Conservation (phyloP, 129 eudicot genomes). For the Chrysanthemum seticuspe region DNA sequence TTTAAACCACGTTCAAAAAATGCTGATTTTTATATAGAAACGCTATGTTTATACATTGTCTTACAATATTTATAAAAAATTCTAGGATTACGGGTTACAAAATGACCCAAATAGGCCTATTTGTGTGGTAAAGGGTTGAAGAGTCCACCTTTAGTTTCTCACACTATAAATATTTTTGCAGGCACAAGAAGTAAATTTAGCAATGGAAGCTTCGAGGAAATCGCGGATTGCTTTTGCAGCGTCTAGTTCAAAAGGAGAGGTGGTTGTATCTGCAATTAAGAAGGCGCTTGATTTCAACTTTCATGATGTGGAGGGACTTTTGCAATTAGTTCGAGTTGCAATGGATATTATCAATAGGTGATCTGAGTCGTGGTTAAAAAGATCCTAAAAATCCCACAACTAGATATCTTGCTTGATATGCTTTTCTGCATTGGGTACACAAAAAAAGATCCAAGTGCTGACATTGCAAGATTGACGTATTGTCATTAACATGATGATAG, state of each 20-base stretch:
- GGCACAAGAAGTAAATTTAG: slow-evolving; percentile 69
- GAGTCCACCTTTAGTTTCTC: neutral
- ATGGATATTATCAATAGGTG: slow-evolving; percentile 66
- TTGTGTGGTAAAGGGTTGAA: neutral
- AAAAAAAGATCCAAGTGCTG: slow-evolving; percentile 20
- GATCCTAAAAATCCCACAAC: slow-evolving; percentile 12
- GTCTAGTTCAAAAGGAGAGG: slow-evolving; percentile 57
- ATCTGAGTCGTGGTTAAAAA: slow-evolving; percentile 14
- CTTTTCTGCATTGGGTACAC: slow-evolving; percentile 26
- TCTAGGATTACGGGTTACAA: neutral
- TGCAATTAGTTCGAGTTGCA: slow-evolving; percentile 82
- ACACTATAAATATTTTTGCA: slow-evolving; percentile 31
- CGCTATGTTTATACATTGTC: too few species aligned
- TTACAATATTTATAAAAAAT: too few species aligned
- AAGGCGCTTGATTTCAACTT: slow-evolving; percentile 87
- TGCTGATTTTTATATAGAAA: too few species aligned
- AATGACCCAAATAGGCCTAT: neutral
- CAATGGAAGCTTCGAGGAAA: slow-evolving; percentile 96
- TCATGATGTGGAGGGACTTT: slow-evolving; percentile 75
- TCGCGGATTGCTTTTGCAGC: slow-evolving; percentile 70
- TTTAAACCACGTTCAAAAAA: too few species aligned
- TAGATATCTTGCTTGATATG: neutral
- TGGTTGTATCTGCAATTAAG: slow-evolving; percentile 55
- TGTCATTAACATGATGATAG: neutral
- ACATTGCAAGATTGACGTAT: slow-evolving; percentile 5